Percentiles rank a stretch among this genome's conserved stretches.
Conservation (phyloP, 2,329 filamentous ascomycete genomes). For the Tolypocladium amazonense region DNA sequence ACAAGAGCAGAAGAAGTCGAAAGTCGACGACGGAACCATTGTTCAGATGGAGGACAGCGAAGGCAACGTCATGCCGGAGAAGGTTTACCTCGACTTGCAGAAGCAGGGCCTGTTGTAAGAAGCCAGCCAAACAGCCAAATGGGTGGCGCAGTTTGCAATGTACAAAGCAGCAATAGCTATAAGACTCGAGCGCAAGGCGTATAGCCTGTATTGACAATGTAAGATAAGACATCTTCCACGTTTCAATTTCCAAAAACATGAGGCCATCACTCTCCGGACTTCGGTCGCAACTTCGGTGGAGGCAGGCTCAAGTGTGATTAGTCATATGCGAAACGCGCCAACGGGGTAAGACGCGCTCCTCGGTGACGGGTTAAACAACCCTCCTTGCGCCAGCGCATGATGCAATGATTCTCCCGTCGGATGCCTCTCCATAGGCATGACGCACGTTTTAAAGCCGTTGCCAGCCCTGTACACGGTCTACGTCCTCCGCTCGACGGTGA, state of each 20-base stretch:
- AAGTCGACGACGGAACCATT: conserved; percentile 67
- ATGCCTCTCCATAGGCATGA: conserved; percentile 20
- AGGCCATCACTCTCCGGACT: neutral
- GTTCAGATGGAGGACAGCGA: conserved; percentile 98
- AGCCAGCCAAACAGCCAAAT: neutral
- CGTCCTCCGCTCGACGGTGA: conserved; percentile 72
- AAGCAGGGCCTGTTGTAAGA: conserved; percentile 73
- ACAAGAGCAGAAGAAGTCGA: conserved; percentile 68
- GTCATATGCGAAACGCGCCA: neutral
- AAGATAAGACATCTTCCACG: neutral
- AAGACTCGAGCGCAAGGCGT: neutral
- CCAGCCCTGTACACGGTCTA: conserved; percentile 92
- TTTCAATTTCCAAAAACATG: neutral
- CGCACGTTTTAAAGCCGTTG: conserved; percentile 44
- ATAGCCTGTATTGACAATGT: neutral
- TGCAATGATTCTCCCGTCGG: neutral
- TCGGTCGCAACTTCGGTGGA: too few species aligned
- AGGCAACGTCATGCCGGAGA: conserved; percentile 98
- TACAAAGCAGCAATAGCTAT: neutral
- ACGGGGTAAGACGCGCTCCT: neutral
- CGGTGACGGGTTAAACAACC: neutral
- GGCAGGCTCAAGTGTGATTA: neutral
- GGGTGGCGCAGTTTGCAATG: neutral
- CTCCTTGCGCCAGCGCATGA: neutral
- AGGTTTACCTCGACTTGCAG: conserved; percentile 91